phyloP scores from a whole-genome alignment of 208 protist species.

The Leishmania arabica region DNA sequence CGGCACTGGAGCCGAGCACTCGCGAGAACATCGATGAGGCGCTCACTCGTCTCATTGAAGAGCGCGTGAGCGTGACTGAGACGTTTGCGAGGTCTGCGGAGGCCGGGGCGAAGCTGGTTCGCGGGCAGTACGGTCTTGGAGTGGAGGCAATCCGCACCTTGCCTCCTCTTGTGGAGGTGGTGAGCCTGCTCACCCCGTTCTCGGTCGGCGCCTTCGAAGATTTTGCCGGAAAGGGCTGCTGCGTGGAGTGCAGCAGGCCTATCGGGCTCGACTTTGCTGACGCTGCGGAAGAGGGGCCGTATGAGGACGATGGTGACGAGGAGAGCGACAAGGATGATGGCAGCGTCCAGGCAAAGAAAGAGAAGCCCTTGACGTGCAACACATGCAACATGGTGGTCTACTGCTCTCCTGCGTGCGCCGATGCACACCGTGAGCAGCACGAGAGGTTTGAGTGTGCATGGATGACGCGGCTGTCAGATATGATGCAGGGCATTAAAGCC shows the following conservation, averaged over 20 bases:
- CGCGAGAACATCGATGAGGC: conserved; percentile 28
- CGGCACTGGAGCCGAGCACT: conserved; percentile 44
- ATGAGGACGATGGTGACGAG: neutral
- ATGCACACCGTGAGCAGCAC: conserved; percentile 52
- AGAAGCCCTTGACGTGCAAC: conserved; percentile 20
- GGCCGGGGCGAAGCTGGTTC: conserved; percentile 20
- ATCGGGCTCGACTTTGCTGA: conserved; percentile 4
- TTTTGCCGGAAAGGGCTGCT: conserved; percentile 41
- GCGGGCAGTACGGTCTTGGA: conserved; percentile 40
- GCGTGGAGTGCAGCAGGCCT: conserved; percentile 49
- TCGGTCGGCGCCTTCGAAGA: conserved; percentile 73
- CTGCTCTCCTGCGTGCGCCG: conserved; percentile 59
- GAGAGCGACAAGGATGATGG: neutral
- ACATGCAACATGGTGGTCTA: conserved; percentile 57
- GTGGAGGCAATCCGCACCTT: conserved; percentile 46
- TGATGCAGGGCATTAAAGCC: conserved; percentile 40
- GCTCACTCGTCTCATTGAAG: conserved; percentile 30
- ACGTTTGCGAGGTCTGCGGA: conserved; percentile 17
- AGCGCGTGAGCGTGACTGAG: conserved; percentile 9
- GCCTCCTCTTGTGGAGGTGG: conserved; percentile 45
- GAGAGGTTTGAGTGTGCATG: conserved; percentile 61
- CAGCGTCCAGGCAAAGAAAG: neutral
- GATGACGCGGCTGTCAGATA: conserved; percentile 56
- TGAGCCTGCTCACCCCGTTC: conserved; percentile 49
- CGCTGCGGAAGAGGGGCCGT: neutral